Base-by-base conservation (phyloP, 805 yeast species). In the Ogataea kodamae region DNA sequence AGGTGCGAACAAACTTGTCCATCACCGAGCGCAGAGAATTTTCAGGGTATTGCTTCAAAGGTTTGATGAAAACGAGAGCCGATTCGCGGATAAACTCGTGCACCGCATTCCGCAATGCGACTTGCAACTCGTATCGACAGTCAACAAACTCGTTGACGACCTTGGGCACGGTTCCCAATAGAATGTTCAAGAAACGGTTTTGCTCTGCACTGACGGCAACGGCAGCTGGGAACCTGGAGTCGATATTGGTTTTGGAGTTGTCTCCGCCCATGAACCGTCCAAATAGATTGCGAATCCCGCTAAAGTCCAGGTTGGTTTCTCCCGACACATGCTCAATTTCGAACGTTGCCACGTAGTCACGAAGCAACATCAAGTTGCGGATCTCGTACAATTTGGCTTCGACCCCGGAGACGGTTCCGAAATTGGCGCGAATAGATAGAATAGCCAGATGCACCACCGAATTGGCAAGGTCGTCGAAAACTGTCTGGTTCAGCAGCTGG, bases 401-500 rank as follows among this genome's bases (percentile, higher is more conserved):
- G 9, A 59, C 45, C 0, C 86, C 84, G 17, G 72, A 59, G 45
- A 68, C 61, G 21, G 56, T 46, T 4, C 65, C 61, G 43, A 70
- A 70, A 9, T 82, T 81, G 10, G 63, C 59, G 35, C 72, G 71
- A 46, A 87, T 59, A 5, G 92, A 75, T 10, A 62, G 50, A 22
- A 87, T 72, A 48, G 92, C 80, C 26, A 81, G 72, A 52, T 85
- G 96, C 4, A 90, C 83, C 33, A 87, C 78, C 37, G 82, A 76
- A 55, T 87, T 95, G 0, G 96, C 95, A 44, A 89, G 61, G 51
- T 86, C 95, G 54, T 87, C 95, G 61, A 89, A 90, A 2, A 87
- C 83, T 9, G 71, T 62, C 2, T 89, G 77, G 45, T 81, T 80
- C 22, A 90, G 73, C 48, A 88, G 64, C 49, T 85, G 94, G 52